Evolutionary conservation across 2,329 filamentous ascomycete species (phyloP).

Genomic region (Tolypocladium guangdongense): DNA sequence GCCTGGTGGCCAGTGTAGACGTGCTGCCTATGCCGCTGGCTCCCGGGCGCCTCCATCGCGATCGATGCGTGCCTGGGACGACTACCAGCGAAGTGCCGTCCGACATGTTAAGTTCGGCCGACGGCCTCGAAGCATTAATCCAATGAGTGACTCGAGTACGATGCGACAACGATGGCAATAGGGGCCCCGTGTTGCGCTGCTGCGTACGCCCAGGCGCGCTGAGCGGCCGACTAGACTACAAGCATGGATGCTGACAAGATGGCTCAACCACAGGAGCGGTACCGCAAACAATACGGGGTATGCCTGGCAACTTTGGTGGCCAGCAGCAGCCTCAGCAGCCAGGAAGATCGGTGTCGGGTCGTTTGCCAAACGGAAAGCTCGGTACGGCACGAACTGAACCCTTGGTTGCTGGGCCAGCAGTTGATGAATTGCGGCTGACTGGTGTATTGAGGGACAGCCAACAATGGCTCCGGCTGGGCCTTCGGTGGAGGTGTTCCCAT

Average conservation of each 20-base stretch:
- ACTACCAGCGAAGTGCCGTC: not conserved
- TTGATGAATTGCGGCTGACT: constrained; percentile 6
- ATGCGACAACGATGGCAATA: not conserved
- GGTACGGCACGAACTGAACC: constrained; percentile 26
- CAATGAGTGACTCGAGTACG: not conserved
- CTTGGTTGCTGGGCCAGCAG: not conserved
- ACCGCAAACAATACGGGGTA: constrained; percentile 51
- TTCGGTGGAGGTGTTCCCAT: constrained; percentile 53
- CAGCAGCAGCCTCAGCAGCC: constrained; percentile 46
- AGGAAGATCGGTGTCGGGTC: constrained; percentile 42
- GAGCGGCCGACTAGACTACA: not conserved
- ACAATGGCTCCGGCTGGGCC: constrained; percentile 47
- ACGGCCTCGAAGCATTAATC: not conserved
- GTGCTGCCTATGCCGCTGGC: not conserved
- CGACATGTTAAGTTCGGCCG: not conserved
- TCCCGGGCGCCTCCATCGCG: not conserved
- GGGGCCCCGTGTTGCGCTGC: not conserved
- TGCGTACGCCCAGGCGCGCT: not conserved
- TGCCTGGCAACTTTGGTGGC: constrained; percentile 48
- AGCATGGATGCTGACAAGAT: constrained; percentile 14
- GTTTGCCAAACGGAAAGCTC: constrained; percentile 56
- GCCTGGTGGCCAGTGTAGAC: not conserved
- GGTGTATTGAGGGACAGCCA: constrained; percentile 23
- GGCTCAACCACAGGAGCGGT: constrained; percentile 36
- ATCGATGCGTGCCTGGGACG: not conserved